Base-by-base conservation (phyloP, 2,329 filamentous ascomycete genomes). In the Madurella mycetomatis region DNA sequence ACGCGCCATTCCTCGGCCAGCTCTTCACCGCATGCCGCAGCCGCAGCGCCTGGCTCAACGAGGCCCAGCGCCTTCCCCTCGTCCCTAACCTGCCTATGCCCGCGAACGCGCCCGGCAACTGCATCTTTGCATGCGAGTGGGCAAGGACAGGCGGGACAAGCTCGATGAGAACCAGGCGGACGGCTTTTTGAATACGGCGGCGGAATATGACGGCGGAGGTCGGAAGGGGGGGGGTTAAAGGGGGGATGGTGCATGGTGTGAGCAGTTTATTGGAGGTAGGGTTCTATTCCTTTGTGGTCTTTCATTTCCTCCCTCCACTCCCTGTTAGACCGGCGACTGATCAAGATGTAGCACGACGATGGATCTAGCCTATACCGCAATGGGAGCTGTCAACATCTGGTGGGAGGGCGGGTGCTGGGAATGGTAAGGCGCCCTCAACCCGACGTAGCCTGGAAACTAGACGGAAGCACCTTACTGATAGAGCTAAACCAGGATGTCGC, bases 321-420 rank as follows among this genome's bases (percentile, higher is more conserved):
- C 32, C n/a, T 17, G n/a, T 17, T 44, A 16, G 25, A 25, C 25
- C 50, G 17, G 45, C 31, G 32, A 49, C 30, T 13, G 30, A 9
- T 47, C 31, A 18, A 13, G 13, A 19, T 5, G 49, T 8, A 86
- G 85, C 64, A 87, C 87, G 9, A 88, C 87, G 1, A 66, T 91
- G 51, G 87, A 90, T 68, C 70, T 91, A 47, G 87, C 86, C 0
- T 91, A 90, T 66, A 82, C 83, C 9, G 87, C 88, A 12, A 87
- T 87, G 79, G 87, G 87, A 0, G 76, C 83, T 0, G 85, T 90
- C 60, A 87, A 91, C 69, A 88, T 90, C 11, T 90, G 87, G 87
- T 91, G 87, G 87, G 87, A 91, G 66, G 87, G 86, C 2, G 87
- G 87, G 0, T 90, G 86, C 64, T 90, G 87, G 87, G 88, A 90